Evolutionary conservation across 225 moss, liverwort and hornwort genomes (phyloP), one percentile per base, ranked within the genome.

Genomic region (Thuidium tamariscinum): DNA sequence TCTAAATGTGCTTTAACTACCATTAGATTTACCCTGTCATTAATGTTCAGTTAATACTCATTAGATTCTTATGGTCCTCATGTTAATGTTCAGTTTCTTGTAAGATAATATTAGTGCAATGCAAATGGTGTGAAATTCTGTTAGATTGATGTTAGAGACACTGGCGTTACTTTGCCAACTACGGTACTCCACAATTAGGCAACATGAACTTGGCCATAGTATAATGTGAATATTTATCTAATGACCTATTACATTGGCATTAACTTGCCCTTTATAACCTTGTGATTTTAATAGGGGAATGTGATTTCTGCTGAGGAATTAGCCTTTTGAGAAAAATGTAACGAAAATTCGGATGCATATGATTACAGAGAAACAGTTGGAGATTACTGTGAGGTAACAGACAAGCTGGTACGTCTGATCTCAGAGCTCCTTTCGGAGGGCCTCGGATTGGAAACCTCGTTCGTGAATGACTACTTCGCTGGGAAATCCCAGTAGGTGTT

Each of bases 391-490:
- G 84, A 90, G 76, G 87, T 70, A 42, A 42, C 75, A 70, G 87
- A 87, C 11, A 81, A 87, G 55, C 37, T 90, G 76, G 69, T 81
- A 25, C 30, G 37, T 6, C 81, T 68, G 54, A 59, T 87, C 61
- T 76, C 46, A 20, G 90, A 90, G 84, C 84, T 90, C 69, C 81
- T 87, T 81, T 84, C 87, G 2, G 84, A 87, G 81, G 67, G 81
- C 76, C 87, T 87, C 13, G 87, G 81, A 75, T 76, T 90, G 84
- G 52, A 81, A 62, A 23, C 80, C 36, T 61, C 68, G 8, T 84
- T 84, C 61, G 54, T 90, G 34, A 87, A 87, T 18, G 84, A 87
- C 42, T 81, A 67, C 75, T 84, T 90, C 81, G 17, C 52, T n/a
- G 90, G 81, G 44, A 81, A 76, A 46, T 87, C 67, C 61, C 81